Conservation (phyloP, 1,284 basidiomycete genomes). For the Cryptococcus neoformans region DNA sequence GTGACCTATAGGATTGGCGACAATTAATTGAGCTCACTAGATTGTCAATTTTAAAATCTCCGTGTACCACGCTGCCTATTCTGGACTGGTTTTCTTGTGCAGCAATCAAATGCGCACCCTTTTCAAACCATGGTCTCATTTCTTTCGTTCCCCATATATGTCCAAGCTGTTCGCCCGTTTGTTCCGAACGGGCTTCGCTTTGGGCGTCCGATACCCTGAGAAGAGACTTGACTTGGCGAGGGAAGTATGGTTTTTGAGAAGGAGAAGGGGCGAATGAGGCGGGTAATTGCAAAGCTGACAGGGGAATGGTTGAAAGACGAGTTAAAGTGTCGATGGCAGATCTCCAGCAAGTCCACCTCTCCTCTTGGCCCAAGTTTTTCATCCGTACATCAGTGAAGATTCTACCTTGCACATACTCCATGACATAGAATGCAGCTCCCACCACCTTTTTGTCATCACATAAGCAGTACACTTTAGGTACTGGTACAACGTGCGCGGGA, state of each 20-base stretch:
- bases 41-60: conserved; percentile 97
- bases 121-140: conserved; percentile 62
- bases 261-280: conserved; percentile 66
- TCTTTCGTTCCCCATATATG: conserved; percentile 61
- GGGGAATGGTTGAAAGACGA: conserved; percentile 68
- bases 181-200: conserved; percentile 60
- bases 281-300: conserved; percentile 65
- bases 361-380: conserved; percentile 60
- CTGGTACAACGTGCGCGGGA: conserved; percentile 58
- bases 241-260: conserved; percentile 66
- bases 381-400: conserved; percentile 86
- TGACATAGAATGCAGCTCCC: conserved; percentile 91
- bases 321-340: conserved; percentile 71
- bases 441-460: conserved; percentile 75
- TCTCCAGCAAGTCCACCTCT: conserved; percentile 72
- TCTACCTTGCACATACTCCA: conserved; percentile 89
- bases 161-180: conserved; percentile 35
- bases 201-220: conserved; percentile 71
- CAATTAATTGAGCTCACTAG: conserved; percentile 45
- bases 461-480: conserved; percentile 78
- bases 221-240: conserved; percentile 85
- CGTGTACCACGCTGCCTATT: conserved; percentile 69
- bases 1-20: no score
- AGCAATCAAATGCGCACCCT: conserved; percentile 66
- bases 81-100: conserved; percentile 64